These are phyloP conservation scores for Vitis hybrid DNA, from an alignment of 177 flowering plant genomes.

Conservation along the genomic window DNA sequence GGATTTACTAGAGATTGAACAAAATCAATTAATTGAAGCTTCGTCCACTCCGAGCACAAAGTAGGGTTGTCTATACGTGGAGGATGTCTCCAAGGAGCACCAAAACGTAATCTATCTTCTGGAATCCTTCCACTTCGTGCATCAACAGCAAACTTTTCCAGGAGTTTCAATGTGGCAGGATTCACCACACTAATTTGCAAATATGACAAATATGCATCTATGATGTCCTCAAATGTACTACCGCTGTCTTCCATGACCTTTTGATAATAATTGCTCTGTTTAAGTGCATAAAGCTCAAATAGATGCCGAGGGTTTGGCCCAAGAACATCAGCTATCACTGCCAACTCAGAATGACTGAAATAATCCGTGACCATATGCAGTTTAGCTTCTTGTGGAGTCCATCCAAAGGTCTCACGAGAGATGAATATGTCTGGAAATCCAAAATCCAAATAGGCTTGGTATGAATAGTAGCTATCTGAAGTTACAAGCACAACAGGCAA, in stretches of 20 bases:
- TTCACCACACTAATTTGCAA: slow-evolving; percentile 86
- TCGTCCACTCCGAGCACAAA: slow-evolving; percentile 63
- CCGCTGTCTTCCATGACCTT: slow-evolving; percentile 49
- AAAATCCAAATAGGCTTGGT: slow-evolving; percentile 74
- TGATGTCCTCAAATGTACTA: slow-evolving; percentile 73
- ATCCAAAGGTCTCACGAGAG: slow-evolving; percentile 95
- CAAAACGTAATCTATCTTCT: slow-evolving; percentile 58
- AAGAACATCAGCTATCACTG: slow-evolving; percentile 66
- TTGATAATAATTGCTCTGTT: slow-evolving; percentile 52
- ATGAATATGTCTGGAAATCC: slow-evolving; percentile 85
- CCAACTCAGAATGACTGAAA: slow-evolving; percentile 84
- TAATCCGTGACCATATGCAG: slow-evolving; percentile 86
- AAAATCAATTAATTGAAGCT: slow-evolving; percentile 89
- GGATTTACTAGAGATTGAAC: slow-evolving; percentile 69
- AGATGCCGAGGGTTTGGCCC: slow-evolving; percentile 85
- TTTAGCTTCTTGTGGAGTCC: slow-evolving; percentile 88
- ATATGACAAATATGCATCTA: slow-evolving; percentile 85
- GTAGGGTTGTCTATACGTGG: slow-evolving; percentile 52
- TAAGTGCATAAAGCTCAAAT: slow-evolving; percentile 83
- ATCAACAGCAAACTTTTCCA: slow-evolving; percentile 76
- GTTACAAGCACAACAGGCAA: slow-evolving; percentile 78
- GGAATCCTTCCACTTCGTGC: too few relatives aligned
- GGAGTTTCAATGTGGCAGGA: slow-evolving; percentile 67
- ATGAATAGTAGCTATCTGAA: slow-evolving; percentile 92
- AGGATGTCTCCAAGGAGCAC: slow-evolving; percentile 99